Conservation (phyloP, 257 asterid genomes). For the Rauvolfia tetraphylla region DNA sequence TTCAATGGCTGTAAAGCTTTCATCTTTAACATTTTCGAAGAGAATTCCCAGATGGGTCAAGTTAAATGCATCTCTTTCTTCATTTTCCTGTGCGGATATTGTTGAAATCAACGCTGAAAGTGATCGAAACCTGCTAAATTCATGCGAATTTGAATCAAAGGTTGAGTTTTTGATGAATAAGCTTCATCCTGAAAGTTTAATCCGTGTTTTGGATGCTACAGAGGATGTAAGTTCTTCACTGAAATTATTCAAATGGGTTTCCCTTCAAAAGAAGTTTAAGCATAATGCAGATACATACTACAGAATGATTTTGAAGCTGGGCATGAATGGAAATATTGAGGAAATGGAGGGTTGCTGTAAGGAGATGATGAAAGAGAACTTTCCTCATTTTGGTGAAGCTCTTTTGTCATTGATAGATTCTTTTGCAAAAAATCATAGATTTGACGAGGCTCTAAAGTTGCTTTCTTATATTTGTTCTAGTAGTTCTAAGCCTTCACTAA, state of each 20-base stretch:
- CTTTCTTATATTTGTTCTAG: slow-evolving; percentile 52
- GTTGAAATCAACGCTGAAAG: slow-evolving; percentile 35
- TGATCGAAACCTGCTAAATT: slow-evolving; percentile 32
- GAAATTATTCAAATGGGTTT: slow-evolving; percentile 75
- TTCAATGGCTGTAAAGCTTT: slow-evolving; percentile 64
- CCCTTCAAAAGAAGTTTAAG: slow-evolving; percentile 51
- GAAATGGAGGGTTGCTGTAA: slow-evolving; percentile 71
- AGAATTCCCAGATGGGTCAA: slow-evolving; percentile 45
- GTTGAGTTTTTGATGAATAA: slow-evolving; percentile 42
- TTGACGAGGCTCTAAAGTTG: slow-evolving; percentile 65
- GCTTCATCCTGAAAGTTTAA: slow-evolving; percentile 56
- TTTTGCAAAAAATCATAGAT: slow-evolving; percentile 44
- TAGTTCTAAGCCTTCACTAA: slow-evolving; percentile 47
- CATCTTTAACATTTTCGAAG: slow-evolving; percentile 34
- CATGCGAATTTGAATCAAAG: slow-evolving; percentile 52
- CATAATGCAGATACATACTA: slow-evolving; percentile 64
- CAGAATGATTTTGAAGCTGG: slow-evolving; percentile 64
- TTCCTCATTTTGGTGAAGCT: slow-evolving; percentile 44
- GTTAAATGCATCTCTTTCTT: slow-evolving; percentile 39
- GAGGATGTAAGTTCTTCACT: slow-evolving; percentile 66
- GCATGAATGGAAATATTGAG: slow-evolving; percentile 63
- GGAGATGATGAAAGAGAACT: slow-evolving; percentile 62
- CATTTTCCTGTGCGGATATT: slow-evolving; percentile 47
- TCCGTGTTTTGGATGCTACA: slow-evolving; percentile 46
- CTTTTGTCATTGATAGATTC: slow-evolving; percentile 50